A percentile compares a stretch with the other conserved stretches of the same genome.
These are phyloP conservation scores for Tolypocladium ophioglossoides DNA, from an alignment of 2,329 filamentous ascomycete species.

Conservation along the genomic window DNA sequence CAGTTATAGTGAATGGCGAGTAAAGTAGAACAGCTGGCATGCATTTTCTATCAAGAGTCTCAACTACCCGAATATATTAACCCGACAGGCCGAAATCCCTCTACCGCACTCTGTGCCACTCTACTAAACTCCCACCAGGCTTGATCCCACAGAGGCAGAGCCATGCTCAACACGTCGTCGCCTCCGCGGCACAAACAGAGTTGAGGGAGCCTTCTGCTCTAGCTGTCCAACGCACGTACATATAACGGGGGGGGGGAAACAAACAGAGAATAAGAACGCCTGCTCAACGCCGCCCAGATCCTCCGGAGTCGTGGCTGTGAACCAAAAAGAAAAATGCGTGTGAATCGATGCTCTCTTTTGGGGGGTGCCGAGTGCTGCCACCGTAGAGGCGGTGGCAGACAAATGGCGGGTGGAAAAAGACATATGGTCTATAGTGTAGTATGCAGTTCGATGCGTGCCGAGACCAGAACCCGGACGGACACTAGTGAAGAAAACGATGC, in stretches of 20 bases:
- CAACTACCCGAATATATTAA: background rate
- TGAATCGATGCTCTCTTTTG: background rate
- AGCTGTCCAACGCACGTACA: background rate
- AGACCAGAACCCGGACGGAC: background rate
- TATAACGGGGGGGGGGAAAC: background rate
- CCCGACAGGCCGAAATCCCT: background rate
- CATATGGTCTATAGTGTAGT: background rate
- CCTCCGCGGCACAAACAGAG: background rate
- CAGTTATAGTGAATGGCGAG: background rate
- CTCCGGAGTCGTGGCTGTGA: background rate
- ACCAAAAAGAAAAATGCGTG: background rate
- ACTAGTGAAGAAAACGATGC: background rate
- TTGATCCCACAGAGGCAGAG: background rate
- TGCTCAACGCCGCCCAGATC: background rate
- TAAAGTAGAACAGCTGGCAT: background rate
- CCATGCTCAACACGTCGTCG: background rate
- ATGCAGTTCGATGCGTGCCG: background rate
- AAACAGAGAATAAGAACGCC: background rate
- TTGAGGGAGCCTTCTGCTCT: background rate
- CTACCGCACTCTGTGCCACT: background rate
- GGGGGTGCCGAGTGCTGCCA: background rate
- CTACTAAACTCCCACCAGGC: background rate
- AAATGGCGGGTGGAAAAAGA: background rate
- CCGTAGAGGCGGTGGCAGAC: background rate
- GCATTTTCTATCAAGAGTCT: background rate